Evolutionary conservation across 2,329 filamentous ascomycete genomes (phyloP), one percentile per base, ranked within the genome.

Genomic region (Penicillium sp.): DNA sequence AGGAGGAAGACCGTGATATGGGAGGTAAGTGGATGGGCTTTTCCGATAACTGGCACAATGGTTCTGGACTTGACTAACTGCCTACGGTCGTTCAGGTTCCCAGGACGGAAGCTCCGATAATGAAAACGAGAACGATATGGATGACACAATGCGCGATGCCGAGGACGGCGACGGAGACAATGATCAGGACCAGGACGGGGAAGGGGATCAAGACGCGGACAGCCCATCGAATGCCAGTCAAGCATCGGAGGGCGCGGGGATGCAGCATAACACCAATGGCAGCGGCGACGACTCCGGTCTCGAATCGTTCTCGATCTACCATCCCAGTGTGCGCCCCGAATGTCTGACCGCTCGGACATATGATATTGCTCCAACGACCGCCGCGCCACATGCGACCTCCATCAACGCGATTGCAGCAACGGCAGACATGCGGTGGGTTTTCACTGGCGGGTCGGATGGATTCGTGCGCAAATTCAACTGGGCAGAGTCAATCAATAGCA

Each of bases 391-490:
- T 72, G 90, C 91, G 58, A 99, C 94, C 3, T 97, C 92, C 49
- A 91, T 99, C 74, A 99, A 99, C 70, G 88, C 92, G 9, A 84
- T 99, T 55, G 87, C 92, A 22, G 88, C 94, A 31, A 99, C 94
- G 0, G 92, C 92, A 2, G 94, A 99, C 72, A 88, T 97, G 81
- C 85, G 92, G 52, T 97, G 92, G 83, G 93, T 96, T 72, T 92
- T 97, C 71, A 96, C 88, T 10, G 94, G 94, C 36, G 94, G 94
- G 1, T 88, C 90, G 0, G 94, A 99, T 75, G 93, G 94, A 45
- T 99, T 96, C 69, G 93, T 99, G 59, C 86, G 94, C 54, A 97
- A 97, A 73, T 97, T 95, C 76, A 95, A 99, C 71, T 96, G 94
- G 72, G 87, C 90, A 3, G 91, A 92, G 34, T 97, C 94, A 5